These are phyloP conservation scores for Lactarius vividus DNA, from an alignment of 768 basidiomycete genomes.

Conservation along the genomic window DNA sequence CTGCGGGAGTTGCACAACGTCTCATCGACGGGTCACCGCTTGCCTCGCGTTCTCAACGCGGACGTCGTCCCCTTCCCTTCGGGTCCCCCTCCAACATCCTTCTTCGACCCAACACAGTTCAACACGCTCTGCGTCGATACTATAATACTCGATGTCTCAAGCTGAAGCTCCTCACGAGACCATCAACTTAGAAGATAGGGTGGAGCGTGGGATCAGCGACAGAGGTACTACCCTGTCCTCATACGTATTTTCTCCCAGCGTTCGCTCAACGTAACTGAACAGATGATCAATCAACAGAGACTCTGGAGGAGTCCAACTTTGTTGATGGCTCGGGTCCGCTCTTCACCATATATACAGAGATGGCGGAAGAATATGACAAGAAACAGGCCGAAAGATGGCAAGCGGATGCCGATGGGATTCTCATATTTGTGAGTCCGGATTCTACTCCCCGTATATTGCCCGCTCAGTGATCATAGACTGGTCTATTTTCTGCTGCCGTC, in stretches of 20 bases:
- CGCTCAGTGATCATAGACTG: neutral
- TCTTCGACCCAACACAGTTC: too few relatives aligned
- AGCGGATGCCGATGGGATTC: neutral
- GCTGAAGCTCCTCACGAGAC: neutral
- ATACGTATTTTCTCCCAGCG: too few relatives aligned
- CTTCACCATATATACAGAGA: neutral
- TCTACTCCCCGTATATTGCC: neutral
- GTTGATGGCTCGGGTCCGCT: neutral
- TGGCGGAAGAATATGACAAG: neutral
- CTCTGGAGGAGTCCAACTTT: neutral
- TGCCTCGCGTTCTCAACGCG: too few relatives aligned
- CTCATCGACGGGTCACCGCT: too few relatives aligned
- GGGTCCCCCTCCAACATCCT: too few relatives aligned
- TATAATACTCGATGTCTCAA: constrained; percentile 3
- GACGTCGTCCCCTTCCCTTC: too few relatives aligned
- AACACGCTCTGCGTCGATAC: too few relatives aligned
- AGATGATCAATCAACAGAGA: neutral
- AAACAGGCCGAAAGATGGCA: neutral
- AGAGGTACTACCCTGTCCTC: neutral
- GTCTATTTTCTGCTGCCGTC: neutral
- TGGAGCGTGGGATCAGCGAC: neutral
- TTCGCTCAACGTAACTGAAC: too few relatives aligned
- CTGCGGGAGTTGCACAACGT: too few relatives aligned
- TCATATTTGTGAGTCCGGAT: neutral
- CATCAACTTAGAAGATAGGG: neutral